Percentiles rank a stretch among this genome's conserved stretches.
Conservation (phyloP, 2,329 filamentous ascomycete genomes). For the Hypocreales sp. region DNA sequence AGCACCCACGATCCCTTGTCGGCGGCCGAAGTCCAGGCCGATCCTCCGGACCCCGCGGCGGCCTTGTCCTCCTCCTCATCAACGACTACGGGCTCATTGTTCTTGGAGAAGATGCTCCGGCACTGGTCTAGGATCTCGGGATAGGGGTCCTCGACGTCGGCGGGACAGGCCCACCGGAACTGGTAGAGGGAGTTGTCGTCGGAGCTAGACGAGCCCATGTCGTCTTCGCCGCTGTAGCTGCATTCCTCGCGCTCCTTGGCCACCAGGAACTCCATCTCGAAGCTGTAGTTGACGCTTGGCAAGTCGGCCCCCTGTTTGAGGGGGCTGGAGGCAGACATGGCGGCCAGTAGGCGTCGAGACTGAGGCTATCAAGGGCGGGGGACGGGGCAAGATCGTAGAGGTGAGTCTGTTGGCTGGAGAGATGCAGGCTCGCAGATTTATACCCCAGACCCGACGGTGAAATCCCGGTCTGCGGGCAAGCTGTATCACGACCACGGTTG, state of each 20-base stretch:
- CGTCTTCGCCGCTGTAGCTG: background rate
- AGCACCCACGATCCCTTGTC: constrained; percentile 4
- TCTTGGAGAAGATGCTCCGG: background rate
- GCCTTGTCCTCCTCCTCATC: too few species aligned
- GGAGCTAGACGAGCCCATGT: background rate
- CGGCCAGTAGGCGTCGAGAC: too few species aligned
- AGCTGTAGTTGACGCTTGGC: constrained; percentile 4
- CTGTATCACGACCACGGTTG: too few species aligned
- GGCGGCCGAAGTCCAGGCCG: too few species aligned
- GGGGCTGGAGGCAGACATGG: background rate
- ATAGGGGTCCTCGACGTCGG: constrained; percentile 2
- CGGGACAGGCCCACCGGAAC: constrained; percentile 7
- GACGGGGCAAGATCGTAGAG: too few species aligned
- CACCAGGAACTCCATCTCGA: constrained; percentile 11
- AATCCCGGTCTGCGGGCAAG: too few species aligned
- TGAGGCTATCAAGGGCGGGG: too few species aligned
- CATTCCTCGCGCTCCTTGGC: constrained; percentile 5
- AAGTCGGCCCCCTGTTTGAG: too few species aligned
- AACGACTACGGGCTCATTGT: constrained; percentile 2
- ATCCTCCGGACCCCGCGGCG: too few species aligned
- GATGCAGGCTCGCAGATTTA: background rate
- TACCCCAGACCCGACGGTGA: too few species aligned
- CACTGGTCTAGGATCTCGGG: constrained; percentile 1
- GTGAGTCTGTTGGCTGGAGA: too few species aligned
- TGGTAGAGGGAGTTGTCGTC: background rate